Base-by-base conservation (phyloP, 495 filamentous ascomycete species). In the Lasiosphaeris hirsuta region DNA sequence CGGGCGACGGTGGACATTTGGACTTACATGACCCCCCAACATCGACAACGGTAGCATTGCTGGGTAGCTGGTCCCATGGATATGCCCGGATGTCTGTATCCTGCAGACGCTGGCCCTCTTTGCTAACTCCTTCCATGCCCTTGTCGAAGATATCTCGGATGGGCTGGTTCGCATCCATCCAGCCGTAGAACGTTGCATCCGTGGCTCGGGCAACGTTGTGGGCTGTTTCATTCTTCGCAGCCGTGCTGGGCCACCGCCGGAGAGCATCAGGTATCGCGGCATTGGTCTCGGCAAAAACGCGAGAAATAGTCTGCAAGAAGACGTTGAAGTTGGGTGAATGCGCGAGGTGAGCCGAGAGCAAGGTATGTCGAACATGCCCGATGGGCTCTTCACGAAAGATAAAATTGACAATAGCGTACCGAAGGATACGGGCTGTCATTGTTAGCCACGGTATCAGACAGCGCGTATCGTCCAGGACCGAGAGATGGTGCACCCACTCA, bases 61-160 rank as follows among this genome's bases (percentile, higher is more conserved):
- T 4, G 2, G 18, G 44, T 10, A 47, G 44, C 4, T 15, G 1
- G 18, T 47, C 14, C 18, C 18, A 47, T 15, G 44, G 44, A 47
- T 47, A 47, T 10, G 18, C 44, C 18, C n/a, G n/a, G 5, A 47
- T 15, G 18, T 47, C 18, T 3, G 18, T 47, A 23, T 47, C 44
- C 44, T 47, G 44, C 44, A 47, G 44, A 4, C 44, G 44, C 44
- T 47, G 44, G 44, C 44, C 44, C n/a, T 11, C 44, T 15, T 17
- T 11, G 44, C 44, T 47, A 4, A 47, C 19, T 4, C 44, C 44
- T 10, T 47, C 44, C 44, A 47, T 47, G 11, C 44, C 44, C 19
- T 17, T 30, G 18, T 47, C 18, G 18, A 47, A 47, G 44, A 17
- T 23, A 2, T 47, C 18, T 11, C 18, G n/a, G 10, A 47, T 15